Percentiles rank a stretch among this genome's conserved stretches.
Conservation (phyloP, 164 flowering plant genomes). For the Protea cynaroides region DNA sequence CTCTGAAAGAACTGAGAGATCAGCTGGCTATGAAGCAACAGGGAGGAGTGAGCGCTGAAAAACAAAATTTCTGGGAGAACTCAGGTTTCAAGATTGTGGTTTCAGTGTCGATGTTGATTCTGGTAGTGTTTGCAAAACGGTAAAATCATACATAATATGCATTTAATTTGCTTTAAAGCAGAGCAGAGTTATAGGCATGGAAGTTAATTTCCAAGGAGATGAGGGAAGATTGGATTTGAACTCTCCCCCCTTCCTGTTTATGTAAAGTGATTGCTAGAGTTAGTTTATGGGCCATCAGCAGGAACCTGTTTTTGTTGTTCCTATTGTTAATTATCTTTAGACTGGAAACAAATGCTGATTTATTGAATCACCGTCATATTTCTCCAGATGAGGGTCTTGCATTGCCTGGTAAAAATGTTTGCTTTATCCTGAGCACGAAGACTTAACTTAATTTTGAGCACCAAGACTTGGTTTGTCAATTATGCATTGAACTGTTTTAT, state of each 20-base stretch:
- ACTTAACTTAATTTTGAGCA: no score
- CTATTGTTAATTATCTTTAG: not conserved
- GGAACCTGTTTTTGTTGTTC: constrained; percentile 6
- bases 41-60: constrained; percentile 24
- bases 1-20: constrained; percentile 75
- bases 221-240: constrained; percentile 9
- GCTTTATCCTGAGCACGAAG: no score
- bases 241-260: constrained; percentile 9
- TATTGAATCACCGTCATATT: no score
- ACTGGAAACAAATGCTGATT: no score
- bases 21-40: constrained; percentile 54
- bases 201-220: not conserved
- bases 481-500: no score
- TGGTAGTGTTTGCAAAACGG: constrained; percentile 80
- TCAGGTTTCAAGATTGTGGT: constrained; percentile 76
- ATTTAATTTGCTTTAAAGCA: constrained; percentile 14
- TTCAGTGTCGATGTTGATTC: constrained; percentile 82
- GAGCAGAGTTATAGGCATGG: not conserved
- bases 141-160: constrained; percentile 15
- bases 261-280: constrained; percentile 7
- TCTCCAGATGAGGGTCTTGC: no score
- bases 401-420: no score
- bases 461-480: no score
- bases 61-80: constrained; percentile 81
- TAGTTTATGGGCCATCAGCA: not conserved